These are phyloP conservation scores for Metschnikowia vanudenii DNA, from an alignment of 805 yeast species.

Conservation along the genomic window DNA sequence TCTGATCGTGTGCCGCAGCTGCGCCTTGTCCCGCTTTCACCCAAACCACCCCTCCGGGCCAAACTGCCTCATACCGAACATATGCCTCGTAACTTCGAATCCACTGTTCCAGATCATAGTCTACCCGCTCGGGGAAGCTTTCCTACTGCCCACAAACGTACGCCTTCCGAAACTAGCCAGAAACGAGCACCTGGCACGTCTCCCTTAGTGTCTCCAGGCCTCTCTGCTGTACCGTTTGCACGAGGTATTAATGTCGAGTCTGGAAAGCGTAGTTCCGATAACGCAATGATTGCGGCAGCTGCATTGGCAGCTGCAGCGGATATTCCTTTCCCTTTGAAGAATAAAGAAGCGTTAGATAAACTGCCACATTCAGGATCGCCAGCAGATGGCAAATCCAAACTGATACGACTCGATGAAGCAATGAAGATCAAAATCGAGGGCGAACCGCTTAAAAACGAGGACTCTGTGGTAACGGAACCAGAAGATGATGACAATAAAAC, in stretches of 20 bases:
- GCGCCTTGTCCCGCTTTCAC: slow-evolving; percentile 9
- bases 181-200: slow-evolving; percentile 2
- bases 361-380: not conserved
- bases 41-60: slow-evolving; percentile 3
- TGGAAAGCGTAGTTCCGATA: slow-evolving; percentile 36
- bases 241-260: slow-evolving; percentile 38
- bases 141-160: slow-evolving; percentile 23
- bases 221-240: slow-evolving; percentile 43
- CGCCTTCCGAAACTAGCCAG: slow-evolving; percentile 23
- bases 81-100: not conserved
- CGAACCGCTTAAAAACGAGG: slow-evolving; percentile 1
- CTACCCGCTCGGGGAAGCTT: slow-evolving; percentile 23
- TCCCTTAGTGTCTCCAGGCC: slow-evolving; percentile 38
- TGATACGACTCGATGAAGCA: not conserved
- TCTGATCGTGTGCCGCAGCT: slow-evolving; percentile 1
- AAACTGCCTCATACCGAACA: slow-evolving; percentile 1
- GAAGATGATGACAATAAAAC: slow-evolving; percentile 28
- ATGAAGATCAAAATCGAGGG: not conserved
- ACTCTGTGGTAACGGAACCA: slow-evolving; percentile 18
- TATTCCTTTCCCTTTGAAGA: slow-evolving; percentile 48
- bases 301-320: slow-evolving; percentile 83
- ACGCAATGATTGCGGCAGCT: slow-evolving; percentile 77
- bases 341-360: slow-evolving; percentile 12
- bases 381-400: not conserved
- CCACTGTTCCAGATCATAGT: not conserved